These are phyloP conservation scores for Monosporozyma unispora DNA, from an alignment of 805 yeast genomes.

Conservation along the genomic window DNA sequence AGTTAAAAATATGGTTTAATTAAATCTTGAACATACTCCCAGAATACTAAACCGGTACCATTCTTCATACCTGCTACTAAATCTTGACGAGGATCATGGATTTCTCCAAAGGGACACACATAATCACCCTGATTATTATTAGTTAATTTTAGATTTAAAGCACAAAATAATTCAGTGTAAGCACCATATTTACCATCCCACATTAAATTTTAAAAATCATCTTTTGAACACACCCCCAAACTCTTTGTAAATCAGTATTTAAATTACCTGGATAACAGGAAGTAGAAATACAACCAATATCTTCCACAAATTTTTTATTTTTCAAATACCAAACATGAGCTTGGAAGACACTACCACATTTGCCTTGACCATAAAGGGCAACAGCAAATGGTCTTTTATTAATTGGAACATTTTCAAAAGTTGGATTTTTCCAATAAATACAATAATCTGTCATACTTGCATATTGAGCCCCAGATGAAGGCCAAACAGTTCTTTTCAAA, in stretches of 20 bases:
- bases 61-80: constrained; percentile 18
- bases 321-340: constrained; percentile 30
- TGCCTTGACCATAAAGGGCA: constrained; percentile 32
- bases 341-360: constrained; percentile 30
- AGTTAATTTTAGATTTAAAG: constrained; percentile 29
- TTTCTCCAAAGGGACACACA: constrained; percentile 31
- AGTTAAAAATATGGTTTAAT: constrained; percentile 2
- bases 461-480: constrained; percentile 30
- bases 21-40: constrained; percentile 19
- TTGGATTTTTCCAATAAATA: constrained; percentile 27
- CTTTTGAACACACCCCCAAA: constrained; percentile 11
- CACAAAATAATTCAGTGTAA: constrained; percentile 32
- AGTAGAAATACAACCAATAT: constrained; percentile 26
- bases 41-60: constrained; percentile 22
- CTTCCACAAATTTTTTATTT: constrained; percentile 15
- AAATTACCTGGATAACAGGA: constrained; percentile 33
- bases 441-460: constrained; percentile 27
- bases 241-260: constrained; percentile 27
- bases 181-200: constrained; percentile 28
- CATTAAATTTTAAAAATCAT: constrained; percentile 8
- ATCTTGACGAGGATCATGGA: constrained; percentile 25
- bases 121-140: constrained; percentile 27
- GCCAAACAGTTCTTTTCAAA: constrained; percentile 34
- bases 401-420: constrained; percentile 14
- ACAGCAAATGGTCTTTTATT: constrained; percentile 14